These are phyloP conservation scores for Talaromyces verruculosus DNA, from an alignment of 2,329 filamentous ascomycete genomes.

Conservation along the genomic window DNA sequence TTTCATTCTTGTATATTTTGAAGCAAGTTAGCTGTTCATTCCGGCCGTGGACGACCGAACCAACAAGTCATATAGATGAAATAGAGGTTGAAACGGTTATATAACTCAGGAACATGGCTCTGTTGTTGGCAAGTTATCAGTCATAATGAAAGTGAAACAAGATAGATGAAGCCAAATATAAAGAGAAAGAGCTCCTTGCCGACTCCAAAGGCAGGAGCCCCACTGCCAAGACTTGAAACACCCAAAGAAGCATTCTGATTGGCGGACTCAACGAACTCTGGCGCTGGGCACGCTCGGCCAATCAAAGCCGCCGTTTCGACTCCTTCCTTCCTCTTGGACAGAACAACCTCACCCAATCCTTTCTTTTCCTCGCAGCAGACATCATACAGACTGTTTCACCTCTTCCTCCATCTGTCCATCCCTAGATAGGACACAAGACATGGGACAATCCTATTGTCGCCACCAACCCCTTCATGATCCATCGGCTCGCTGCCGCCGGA, in stretches of 20 bases:
- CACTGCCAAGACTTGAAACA: background rate
- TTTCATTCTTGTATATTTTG: background rate
- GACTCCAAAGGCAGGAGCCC: background rate
- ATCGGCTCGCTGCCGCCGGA: background rate
- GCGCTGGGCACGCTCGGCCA: background rate
- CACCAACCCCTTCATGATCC: background rate
- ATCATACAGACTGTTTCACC: conserved; percentile 3
- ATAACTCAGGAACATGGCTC: too few relatives aligned
- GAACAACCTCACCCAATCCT: background rate
- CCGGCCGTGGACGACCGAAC: background rate
- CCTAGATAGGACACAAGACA: background rate
- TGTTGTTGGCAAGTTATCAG: background rate
- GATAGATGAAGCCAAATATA: too few relatives aligned
- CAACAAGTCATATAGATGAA: background rate
- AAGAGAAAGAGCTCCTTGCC: background rate
- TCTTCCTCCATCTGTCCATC: background rate
- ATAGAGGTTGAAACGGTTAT: background rate
- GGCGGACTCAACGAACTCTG: background rate
- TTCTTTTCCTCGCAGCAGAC: background rate
- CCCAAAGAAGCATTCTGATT: background rate
- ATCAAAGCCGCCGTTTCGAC: background rate
- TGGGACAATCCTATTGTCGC: background rate
- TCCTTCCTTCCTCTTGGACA: background rate
- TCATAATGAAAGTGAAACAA: too few relatives aligned
- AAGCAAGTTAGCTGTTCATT: background rate